phyloP scores from a whole-genome alignment of 1,139 yeast genomes.

The Zygosaccharomyces sapae region DNA sequence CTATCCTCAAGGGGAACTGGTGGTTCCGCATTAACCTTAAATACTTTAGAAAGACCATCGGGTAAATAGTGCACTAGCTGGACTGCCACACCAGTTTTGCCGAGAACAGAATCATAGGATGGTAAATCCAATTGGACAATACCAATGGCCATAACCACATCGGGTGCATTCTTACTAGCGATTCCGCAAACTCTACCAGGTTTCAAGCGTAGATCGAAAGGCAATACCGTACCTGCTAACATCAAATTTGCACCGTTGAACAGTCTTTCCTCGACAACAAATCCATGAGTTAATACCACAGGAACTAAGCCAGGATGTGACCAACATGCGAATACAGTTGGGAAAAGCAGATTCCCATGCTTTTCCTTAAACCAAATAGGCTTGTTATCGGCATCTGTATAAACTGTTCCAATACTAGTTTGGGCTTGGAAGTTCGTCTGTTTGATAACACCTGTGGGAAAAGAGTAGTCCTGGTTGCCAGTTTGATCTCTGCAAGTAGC shows the following conservation, averaged over 20 bases:
- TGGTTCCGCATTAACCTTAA: constrained; percentile 45
- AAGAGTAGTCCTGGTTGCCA: constrained; percentile 44
- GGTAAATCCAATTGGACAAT: constrained; percentile 51
- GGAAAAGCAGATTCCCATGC: constrained; percentile 53
- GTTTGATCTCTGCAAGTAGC: constrained; percentile 43
- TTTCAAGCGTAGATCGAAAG: constrained; percentile 49
- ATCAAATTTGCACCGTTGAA: constrained; percentile 84
- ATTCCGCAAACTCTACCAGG: constrained; percentile 68
- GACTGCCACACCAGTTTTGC: constrained; percentile 66
- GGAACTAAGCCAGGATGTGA: constrained; percentile 63
- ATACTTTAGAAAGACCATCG: constrained; percentile 50
- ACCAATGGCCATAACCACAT: constrained; percentile 74
- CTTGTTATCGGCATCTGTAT: constrained; percentile 55
- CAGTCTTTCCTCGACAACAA: constrained; percentile 52
- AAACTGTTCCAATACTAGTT: constrained; percentile 58
- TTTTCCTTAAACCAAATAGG: constrained; percentile 69
- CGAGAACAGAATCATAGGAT: constrained; percentile 44
- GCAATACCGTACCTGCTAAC: constrained; percentile 86
- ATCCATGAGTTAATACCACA: constrained; percentile 62
- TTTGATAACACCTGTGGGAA: constrained; percentile 61
- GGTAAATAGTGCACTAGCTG: constrained; percentile 50
- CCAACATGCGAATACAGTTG: constrained; percentile 75
- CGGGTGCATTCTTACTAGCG: constrained; percentile 56
- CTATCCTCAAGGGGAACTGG: constrained; percentile 35
- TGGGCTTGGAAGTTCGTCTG: constrained; percentile 61